Conservation (phyloP, 495 filamentous ascomycete species). For the Pseudevernia furfuracea region DNA sequence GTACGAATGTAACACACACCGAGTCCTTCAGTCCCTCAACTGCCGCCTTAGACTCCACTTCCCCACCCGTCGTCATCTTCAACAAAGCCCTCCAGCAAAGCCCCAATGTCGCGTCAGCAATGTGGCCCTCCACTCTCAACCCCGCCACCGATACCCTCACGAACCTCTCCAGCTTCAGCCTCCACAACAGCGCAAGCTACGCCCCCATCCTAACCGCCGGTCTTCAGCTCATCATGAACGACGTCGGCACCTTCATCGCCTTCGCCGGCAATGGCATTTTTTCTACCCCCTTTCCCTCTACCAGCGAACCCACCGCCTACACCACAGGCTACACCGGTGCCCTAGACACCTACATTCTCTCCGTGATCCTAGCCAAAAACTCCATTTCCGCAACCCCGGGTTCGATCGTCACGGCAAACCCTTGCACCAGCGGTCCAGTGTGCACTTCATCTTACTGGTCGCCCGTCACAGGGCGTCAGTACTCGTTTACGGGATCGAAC, state of each 20-base stretch:
- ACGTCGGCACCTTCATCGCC: slow-evolving; percentile 2
- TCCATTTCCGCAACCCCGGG: background rate
- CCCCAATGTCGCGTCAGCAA: background rate
- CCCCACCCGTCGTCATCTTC: background rate
- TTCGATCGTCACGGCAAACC: background rate
- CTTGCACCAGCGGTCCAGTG: background rate
- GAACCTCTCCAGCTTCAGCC: background rate
- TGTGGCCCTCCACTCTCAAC: background rate
- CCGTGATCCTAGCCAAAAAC: background rate
- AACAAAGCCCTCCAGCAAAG: background rate
- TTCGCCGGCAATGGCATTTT: slow-evolving; percentile 2
- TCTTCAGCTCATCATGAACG: background rate
- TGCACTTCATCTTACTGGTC: background rate
- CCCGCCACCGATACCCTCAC: background rate
- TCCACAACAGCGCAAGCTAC: background rate
- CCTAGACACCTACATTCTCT: background rate
- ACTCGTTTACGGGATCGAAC: background rate
- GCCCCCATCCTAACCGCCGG: background rate
- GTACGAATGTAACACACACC: background rate
- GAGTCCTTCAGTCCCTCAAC: background rate
- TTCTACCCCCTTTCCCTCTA: background rate
- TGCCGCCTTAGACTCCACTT: background rate
- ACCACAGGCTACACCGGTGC: background rate
- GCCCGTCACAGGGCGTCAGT: slow-evolving; percentile 1
- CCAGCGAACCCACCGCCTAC: background rate